Base-by-base conservation (phyloP, 176 grass and related monocot genomes). In the Phyllostachys edulis region DNA sequence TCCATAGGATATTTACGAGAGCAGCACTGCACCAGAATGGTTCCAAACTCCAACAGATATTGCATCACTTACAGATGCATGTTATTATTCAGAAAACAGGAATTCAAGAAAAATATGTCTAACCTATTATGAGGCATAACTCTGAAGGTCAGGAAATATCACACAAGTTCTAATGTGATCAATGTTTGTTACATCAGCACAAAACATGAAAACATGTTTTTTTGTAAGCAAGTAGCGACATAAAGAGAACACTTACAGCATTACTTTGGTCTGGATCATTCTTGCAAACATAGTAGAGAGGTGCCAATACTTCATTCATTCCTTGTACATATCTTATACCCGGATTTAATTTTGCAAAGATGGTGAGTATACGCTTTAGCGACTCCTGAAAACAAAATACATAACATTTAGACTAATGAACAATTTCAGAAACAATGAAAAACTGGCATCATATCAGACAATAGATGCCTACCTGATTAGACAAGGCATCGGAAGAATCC, bases 301-400 rank as follows among this genome's bases (percentile, higher is more conserved):
- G 96, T 68, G 96, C 96, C 81, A 98, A 86, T 78, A 98, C 89
- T 91, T 98, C 96, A 77, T 98, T 95, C 96, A 98, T 98, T 75
- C 96, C 93, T 86, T 98, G 96, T 29, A 98, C 96, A 74, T 98
- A 98, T 95, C 89, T 93, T 89, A 98, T 95, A 73, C 93, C 92
- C 17, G 91, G 96, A 88, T 98, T 98, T 75, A 98, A 77, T 86
- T 98, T 98, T 50, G 96, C 90, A 90, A 98, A 98, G 56, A 98
- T 93, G 54, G 92, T 88, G 66, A 98, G 91, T 85, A 98, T 98
- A 65, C 80, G 91, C 81, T 89, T 98, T 76, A 98, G 81, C 32
- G 96, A 93, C 65, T 93, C 96, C 96, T 98, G 69, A 66, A 85
- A 81, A 73, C 20, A 93, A 14, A 64, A 81, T 26, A 69, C 69